Evolutionary conservation across 495 filamentous ascomycete genomes (phyloP), one percentile per base, ranked within the genome.

Genomic region (Xylaria sp.): DNA sequence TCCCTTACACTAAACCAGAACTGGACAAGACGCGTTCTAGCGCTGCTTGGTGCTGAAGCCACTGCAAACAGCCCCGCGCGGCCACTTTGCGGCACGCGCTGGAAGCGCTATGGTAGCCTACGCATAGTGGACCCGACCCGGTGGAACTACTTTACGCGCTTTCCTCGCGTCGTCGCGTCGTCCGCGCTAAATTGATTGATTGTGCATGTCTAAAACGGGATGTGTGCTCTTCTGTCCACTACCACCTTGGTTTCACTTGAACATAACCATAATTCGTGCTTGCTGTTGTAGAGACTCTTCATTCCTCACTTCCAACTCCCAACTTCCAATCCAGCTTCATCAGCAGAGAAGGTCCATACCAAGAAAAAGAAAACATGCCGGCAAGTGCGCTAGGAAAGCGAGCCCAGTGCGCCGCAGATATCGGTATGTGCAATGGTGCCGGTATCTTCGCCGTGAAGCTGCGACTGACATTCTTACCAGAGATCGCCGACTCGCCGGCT

Each of bases 381-480:
- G 83, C 86, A 72, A 85, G 88, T 67, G 86, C 90, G 62, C 83
- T 93, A 64, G 91, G 92, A 78, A 94, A 97, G 88, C 89, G 93
- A 74, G 87, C 87, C 79, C 84, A 90, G 84, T 80, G 82, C 78
- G 82, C 83, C 72, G 73, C 79, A 77, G 74, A 85, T 74, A 81
- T 84, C 80, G 89, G 93, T 93, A 91, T 79, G 84, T 74, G 19
- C 76, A 37, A 65, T 70, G 55, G 40, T 48, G 24, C 12, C 61
- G 59, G 63, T 59, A 75, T 59, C 64, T 37, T 57, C 35, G 52
- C 44, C 74, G 61, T 61, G 69, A 74, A 74, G 70, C 29, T 65
- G 77, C 59, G 71, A 73, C 75, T 84, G 80, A 85, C 80, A 61
- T 59, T 68, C 68, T 58, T 4, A 64, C 15, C 41, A 79, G 72